These are phyloP conservation scores for Botrytis medusae DNA, from an alignment of 2,329 filamentous ascomycete genomes.

Conservation along the genomic window DNA sequence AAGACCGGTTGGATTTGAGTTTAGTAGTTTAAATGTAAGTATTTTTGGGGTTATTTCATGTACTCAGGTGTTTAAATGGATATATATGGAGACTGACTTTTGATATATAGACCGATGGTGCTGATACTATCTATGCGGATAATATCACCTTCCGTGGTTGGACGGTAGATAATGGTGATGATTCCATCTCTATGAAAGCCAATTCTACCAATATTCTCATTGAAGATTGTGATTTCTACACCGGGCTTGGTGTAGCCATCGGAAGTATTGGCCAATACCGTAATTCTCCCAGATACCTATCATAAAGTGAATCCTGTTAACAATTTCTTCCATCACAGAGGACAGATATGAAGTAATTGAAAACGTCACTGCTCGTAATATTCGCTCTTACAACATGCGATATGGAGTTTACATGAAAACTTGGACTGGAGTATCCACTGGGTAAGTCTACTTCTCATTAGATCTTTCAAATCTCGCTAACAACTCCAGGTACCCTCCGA, in stretches of 20 bases:
- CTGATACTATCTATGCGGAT: constrained; percentile 53
- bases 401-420: constrained; percentile 53
- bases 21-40: constrained; percentile 20
- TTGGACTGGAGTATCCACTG: constrained; percentile 53
- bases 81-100: constrained; percentile 27
- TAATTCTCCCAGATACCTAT: neutral
- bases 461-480: neutral
- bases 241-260: constrained; percentile 54
- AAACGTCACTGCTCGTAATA: constrained; percentile 49
- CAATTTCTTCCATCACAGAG: constrained; percentile 26
- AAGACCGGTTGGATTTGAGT: constrained; percentile 8
- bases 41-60: neutral
- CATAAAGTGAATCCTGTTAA: neutral
- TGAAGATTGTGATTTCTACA: constrained; percentile 49
- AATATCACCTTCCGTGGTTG: constrained; percentile 53
- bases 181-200: constrained; percentile 54
- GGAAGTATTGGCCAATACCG: constrained; percentile 57
- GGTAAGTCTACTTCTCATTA: constrained; percentile 27
- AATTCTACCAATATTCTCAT: constrained; percentile 57
- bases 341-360: constrained; percentile 50
- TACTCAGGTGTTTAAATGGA: neutral
- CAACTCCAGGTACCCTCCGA: constrained; percentile 47
- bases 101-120: constrained; percentile 51
- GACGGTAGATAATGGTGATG: constrained; percentile 53
- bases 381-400: constrained; percentile 47